Conservation (phyloP, 148 eudicot species). For the Rhododendron ferrugineum region DNA sequence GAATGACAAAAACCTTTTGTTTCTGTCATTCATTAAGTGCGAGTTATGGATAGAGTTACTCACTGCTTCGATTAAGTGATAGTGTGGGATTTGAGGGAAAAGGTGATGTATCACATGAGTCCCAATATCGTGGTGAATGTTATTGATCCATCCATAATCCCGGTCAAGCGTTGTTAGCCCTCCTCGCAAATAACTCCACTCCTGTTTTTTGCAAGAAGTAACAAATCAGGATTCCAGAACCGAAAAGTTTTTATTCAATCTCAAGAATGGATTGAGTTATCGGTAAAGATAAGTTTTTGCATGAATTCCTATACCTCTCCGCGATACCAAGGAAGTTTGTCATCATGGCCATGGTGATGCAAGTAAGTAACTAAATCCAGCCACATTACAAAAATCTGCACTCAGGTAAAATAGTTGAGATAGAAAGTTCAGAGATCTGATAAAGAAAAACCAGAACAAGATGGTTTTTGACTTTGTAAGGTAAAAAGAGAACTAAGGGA, state of each 20-base stretch:
- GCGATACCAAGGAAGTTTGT: conserved; percentile 46
- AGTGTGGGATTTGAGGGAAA: conserved; percentile 46
- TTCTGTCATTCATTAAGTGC: not conserved
- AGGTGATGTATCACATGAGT: conserved; percentile 43
- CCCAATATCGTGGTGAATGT: conserved; percentile 40
- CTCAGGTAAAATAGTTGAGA: not conserved
- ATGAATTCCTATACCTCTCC: conserved; percentile 24
- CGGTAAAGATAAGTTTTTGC: not conserved
- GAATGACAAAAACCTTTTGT: not conserved
- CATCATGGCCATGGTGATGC: conserved; percentile 46
- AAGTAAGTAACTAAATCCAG: conserved; percentile 41
- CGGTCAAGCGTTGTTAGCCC: conserved; percentile 36
- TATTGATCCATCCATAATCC: conserved; percentile 41
- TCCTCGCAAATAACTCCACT: conserved; percentile 38
- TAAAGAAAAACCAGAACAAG: not conserved
- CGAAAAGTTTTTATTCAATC: not conserved
- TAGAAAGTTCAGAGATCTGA: not conserved
- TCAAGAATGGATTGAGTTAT: not conserved
- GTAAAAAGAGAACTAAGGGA: not conserved
- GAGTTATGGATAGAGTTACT: not conserved
- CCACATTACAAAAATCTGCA: conserved; percentile 31
- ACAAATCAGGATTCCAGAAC: too few species aligned
- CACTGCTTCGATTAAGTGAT: conserved; percentile 40
- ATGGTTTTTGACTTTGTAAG: not conserved
- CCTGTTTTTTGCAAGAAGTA: conserved; percentile 10